Evolutionary conservation across 2,329 filamentous ascomycete genomes (phyloP).

Genomic region (Colletotrichum sp.): DNA sequence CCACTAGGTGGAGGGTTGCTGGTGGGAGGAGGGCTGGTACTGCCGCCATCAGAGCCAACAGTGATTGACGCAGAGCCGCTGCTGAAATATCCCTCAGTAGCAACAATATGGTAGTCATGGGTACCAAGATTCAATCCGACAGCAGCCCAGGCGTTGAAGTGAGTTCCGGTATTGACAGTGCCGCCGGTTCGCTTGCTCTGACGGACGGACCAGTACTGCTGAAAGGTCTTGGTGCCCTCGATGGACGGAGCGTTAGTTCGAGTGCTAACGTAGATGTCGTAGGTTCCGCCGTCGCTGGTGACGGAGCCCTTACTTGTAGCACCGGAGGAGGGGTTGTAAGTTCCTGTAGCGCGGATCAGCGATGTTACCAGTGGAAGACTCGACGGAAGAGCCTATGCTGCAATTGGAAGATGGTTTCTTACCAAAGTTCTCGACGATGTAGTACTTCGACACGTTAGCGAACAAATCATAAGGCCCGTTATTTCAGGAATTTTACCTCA

Average conservation of each 20-base stretch:
- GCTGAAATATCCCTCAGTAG: conserved; percentile 52
- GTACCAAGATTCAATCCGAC: conserved; percentile 52
- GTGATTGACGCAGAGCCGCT: conserved; percentile 30
- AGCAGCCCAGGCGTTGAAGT: conserved; percentile 60
- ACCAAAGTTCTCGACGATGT: conserved; percentile 17
- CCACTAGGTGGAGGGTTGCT: neutral
- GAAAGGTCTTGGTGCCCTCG: conserved; percentile 58
- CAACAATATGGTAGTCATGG: conserved; percentile 59
- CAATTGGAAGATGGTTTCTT: no score
- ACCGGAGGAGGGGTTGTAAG: conserved; percentile 17
- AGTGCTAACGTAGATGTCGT: conserved; percentile 54
- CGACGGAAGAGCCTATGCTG: no score
- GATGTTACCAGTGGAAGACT: neutral
- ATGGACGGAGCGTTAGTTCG: conserved; percentile 58
- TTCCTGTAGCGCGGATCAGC: neutral
- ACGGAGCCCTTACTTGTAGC: conserved; percentile 53
- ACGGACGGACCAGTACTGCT: conserved; percentile 57
- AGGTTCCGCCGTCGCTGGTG: conserved; percentile 55
- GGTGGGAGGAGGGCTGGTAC: conserved; percentile 1
- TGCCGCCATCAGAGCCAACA: conserved; percentile 4
- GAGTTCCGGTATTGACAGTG: conserved; percentile 55
- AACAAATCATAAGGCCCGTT: neutral
- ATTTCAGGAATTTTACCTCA: neutral
- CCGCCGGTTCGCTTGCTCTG: conserved; percentile 55
- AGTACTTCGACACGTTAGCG: neutral